Evolutionary conservation across 2,329 filamentous ascomycete genomes (phyloP).

Genomic region (Fusarium nematophilum): DNA sequence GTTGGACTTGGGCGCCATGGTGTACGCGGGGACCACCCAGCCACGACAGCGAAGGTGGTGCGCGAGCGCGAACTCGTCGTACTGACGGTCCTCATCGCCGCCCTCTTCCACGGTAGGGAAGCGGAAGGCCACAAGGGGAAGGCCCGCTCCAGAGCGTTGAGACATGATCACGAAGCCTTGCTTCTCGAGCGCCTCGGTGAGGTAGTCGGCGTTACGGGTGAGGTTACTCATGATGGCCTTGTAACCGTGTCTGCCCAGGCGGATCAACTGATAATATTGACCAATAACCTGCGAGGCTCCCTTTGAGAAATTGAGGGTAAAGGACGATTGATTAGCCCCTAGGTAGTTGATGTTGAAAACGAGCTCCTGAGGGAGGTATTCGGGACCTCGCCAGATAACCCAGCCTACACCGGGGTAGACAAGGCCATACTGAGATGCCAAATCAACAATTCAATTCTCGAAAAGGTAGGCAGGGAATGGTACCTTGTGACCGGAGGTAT

Average conservation of each 20-base stretch:
- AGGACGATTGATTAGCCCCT: conserved; percentile 92
- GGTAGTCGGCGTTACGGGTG: conserved; percentile 89
- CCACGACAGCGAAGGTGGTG: conserved; percentile 87
- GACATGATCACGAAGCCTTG: conserved; percentile 92
- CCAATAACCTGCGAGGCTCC: conserved; percentile 94
- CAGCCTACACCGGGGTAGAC: conserved; percentile 94
- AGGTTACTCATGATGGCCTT: conserved; percentile 94
- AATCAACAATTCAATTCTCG: too few relatives aligned
- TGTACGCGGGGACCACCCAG: conserved; percentile 97
- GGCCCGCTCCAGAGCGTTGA: conserved; percentile 77
- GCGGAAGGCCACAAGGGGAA: conserved; percentile 92
- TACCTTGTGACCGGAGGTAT: conserved; percentile 88
- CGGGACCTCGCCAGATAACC: conserved; percentile 87
- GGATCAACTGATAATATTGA: conserved; percentile 97
- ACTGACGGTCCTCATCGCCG: conserved; percentile 65
- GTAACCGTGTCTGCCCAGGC: conserved; percentile 92
- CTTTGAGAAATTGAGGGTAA: conserved; percentile 98
- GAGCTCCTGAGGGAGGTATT: conserved; percentile 88
- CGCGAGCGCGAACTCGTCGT: conserved; percentile 82
- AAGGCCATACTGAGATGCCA: conserved; percentile 60
- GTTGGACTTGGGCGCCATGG: conserved; percentile 90
- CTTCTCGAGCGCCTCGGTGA: conserved; percentile 76
- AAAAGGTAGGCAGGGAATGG: too few relatives aligned
- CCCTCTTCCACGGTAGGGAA: conserved; percentile 67
- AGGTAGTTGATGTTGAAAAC: conserved; percentile 99